Evolutionary conservation across 2,329 filamentous ascomycete species (phyloP).

Genomic region (Exophiala sp.): DNA sequence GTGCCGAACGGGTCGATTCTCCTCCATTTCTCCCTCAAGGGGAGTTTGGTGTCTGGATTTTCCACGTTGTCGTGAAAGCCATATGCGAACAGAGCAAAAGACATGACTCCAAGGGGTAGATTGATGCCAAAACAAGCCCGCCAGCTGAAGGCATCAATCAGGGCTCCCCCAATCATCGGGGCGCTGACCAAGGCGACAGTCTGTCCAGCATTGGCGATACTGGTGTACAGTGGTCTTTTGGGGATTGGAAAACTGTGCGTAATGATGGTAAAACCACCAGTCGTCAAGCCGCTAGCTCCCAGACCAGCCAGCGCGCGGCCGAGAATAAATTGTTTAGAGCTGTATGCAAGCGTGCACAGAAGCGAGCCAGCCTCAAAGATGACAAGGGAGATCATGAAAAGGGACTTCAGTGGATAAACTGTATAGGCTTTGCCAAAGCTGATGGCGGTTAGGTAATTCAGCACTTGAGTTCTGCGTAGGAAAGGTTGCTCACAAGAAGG

Average conservation of each 20-base stretch:
- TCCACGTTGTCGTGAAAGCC: conserved; percentile 24
- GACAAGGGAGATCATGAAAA: conserved; percentile 43
- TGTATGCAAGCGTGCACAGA: conserved; percentile 39
- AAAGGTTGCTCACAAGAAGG: too few species aligned
- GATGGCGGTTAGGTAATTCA: neutral
- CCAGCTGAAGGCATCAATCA: conserved; percentile 36
- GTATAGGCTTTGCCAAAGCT: conserved; percentile 45
- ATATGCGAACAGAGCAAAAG: conserved; percentile 29
- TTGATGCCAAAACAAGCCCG: conserved; percentile 39
- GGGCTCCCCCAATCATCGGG: conserved; percentile 35
- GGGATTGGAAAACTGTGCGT: conserved; percentile 28
- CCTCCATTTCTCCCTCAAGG: conserved; percentile 29
- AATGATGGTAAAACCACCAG: conserved; percentile 22
- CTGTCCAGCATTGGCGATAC: conserved; percentile 30
- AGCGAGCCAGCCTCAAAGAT: conserved; percentile 52
- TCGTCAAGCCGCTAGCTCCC: conserved; percentile 27
- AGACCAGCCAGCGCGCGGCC: conserved; percentile 34
- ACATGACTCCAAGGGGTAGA: conserved; percentile 43
- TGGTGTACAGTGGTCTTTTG: conserved; percentile 30
- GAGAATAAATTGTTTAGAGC: conserved; percentile 27
- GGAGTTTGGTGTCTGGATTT: conserved; percentile 17
- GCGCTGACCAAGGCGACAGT: conserved; percentile 30
- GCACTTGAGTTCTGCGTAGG: too few species aligned
- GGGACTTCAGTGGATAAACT: conserved; percentile 45
- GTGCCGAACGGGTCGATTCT: conserved; percentile 35